A percentile compares a stretch with the other conserved stretches of the same genome.
Evolutionary conservation across 768 basidiomycete species (phyloP).

Genomic region (Agaricus subrufescens): DNA sequence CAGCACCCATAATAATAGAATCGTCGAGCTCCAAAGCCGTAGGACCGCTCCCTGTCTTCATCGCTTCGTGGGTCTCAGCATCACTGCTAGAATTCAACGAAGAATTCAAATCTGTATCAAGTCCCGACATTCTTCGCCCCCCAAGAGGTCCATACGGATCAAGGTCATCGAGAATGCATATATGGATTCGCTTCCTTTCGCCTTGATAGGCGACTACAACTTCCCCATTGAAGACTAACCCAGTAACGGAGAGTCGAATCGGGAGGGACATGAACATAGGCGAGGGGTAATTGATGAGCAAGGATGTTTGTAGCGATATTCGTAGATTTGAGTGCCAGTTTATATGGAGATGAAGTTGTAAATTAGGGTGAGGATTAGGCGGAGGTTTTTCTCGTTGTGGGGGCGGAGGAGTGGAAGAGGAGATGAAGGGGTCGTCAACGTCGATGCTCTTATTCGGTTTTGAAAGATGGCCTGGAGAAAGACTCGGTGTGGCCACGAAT

Average conservation of each 20-base stretch:
- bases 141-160: slow-evolving; percentile 81
- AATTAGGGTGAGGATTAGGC: slow-evolving; percentile 51
- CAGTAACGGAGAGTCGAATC: slow-evolving; percentile 88
- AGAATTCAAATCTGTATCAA: not conserved
- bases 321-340: slow-evolving; percentile 86
- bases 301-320: slow-evolving; percentile 84
- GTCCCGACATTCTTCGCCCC: slow-evolving; percentile 30
- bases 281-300: slow-evolving; percentile 96
- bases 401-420: slow-evolving; percentile 18
- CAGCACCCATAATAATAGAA: slow-evolving; percentile 12
- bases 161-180: slow-evolving; percentile 85
- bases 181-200: slow-evolving; percentile 70
- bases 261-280: slow-evolving; percentile 96
- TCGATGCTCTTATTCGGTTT: slow-evolving; percentile 6
- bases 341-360: slow-evolving; percentile 86
- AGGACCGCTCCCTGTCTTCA: not conserved
- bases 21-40: slow-evolving; percentile 66
- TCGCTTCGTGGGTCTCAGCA: not conserved
- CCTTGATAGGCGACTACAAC: slow-evolving; percentile 91
- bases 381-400: slow-evolving; percentile 19
- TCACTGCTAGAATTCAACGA: slow-evolving; percentile 15
- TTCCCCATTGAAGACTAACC: slow-evolving; percentile 82
- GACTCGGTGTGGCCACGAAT: slow-evolving; percentile 18
- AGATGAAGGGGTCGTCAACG: slow-evolving; percentile 12
- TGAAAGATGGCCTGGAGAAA: not conserved